These are phyloP conservation scores for Hymenotorrendiella dingleyae DNA, from an alignment of 2,329 filamentous ascomycete species.

Conservation along the genomic window DNA sequence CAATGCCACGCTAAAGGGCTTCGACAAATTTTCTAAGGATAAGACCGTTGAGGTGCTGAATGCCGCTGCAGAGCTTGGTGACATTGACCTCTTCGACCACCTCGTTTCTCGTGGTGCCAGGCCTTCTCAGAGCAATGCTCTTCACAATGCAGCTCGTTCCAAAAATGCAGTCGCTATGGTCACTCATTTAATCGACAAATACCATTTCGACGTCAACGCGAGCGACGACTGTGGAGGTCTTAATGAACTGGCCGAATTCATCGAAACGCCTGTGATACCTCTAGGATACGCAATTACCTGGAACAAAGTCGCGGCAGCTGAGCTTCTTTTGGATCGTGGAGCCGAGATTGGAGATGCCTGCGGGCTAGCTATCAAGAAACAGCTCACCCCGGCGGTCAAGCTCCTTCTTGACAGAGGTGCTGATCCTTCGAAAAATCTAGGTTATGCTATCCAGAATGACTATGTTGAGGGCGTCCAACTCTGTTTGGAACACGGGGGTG, in stretches of 20 bases:
- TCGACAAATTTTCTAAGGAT: background rate
- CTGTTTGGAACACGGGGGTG: conserved; percentile 7
- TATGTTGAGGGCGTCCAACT: conserved; percentile 1
- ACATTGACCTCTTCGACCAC: conserved; percentile 9
- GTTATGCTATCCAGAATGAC: background rate
- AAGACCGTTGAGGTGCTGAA: conserved; percentile 9
- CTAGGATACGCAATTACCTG: too few relatives aligned
- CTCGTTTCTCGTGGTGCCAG: conserved; percentile 7
- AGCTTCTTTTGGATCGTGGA: background rate
- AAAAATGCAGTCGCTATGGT: conserved; percentile 6
- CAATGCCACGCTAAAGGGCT: background rate
- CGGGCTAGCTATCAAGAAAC: too few relatives aligned
- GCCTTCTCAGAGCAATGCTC: conserved; percentile 4
- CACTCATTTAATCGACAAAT: conserved; percentile 7
- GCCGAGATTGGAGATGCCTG: background rate
- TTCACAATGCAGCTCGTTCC: conserved; percentile 1
- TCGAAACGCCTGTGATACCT: too few relatives aligned
- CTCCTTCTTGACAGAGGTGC: conserved; percentile 5
- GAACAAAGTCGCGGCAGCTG: background rate
- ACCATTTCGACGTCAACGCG: conserved; percentile 9
- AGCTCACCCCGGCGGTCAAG: conserved; percentile 3
- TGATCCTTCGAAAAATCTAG: conserved; percentile 1
- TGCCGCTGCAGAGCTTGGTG: conserved; percentile 3
- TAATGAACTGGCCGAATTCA: background rate
- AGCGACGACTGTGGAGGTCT: conserved; percentile 1